Base-by-base conservation (phyloP, 805 yeast species). In the Schizosaccharomyces osmophilus region DNA sequence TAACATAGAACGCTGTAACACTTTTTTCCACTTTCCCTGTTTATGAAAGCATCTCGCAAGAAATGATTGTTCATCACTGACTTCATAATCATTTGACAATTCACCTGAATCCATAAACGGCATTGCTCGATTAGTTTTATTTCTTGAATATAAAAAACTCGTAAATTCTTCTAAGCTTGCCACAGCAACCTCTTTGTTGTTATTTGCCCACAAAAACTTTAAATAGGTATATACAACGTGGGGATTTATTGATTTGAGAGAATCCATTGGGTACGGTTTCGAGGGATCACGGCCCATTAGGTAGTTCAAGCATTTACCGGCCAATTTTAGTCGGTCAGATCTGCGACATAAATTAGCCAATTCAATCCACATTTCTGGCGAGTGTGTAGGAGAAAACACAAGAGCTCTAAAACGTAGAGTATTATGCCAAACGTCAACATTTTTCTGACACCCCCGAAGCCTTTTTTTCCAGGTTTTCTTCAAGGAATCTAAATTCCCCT, bases 11-110 rank as follows among this genome's bases (percentile, higher is more conserved):
- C 26, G 17, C 26, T 77, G 79, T 65, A 90, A 72, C 0, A 84
- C 82, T 63, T 90, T 85, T 69, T 88, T 90, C 99, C 99, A 93
- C 71, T 93, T 97, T 67, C 99, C 98, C 73, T 93, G 97, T 68
- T 93, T 93, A 71, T 93, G 76, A 74, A 88, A 93, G 68, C 98
- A 93, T 64, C 97, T 78, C 0, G 98, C 97, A 55, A 93, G 74
- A 32, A 93, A 74, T 24, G 51, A 45, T 19, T 24, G 51, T 24
- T 45, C 51, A 2, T 45, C 51, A 8, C 13, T 19, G 17, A n/a
- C 26, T 45, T 19, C 51, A 45, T 36, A 36, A 11, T 36, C 41
- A 36, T 36, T 36, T 13, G 41, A 36, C 41, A 36, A 36, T 9
- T 36, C 41, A 13, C 13, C 41, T 36, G 8, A 36, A 9, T 36